Conservation (phyloP, 2,329 filamentous ascomycete species). For the Colletotrichum graminicola region DNA sequence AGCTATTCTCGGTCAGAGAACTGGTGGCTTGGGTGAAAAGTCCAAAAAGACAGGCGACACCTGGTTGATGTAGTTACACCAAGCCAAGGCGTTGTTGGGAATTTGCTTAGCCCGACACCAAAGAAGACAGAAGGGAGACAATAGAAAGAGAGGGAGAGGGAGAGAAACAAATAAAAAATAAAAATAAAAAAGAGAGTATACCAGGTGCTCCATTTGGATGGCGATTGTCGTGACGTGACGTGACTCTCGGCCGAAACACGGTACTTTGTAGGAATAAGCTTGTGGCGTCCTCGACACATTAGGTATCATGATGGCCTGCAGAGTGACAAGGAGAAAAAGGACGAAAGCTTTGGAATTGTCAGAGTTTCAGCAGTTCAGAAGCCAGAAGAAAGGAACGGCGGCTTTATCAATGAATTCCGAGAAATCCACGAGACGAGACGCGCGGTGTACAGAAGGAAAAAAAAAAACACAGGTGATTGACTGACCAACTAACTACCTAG, state of each 20-base stretch:
- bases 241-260: constrained; percentile 11
- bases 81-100: background rate
- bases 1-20: background rate
- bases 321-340: background rate
- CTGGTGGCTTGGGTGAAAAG: background rate
- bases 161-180: too few relatives aligned
- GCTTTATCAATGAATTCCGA: background rate
- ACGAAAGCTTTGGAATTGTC: background rate
- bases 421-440: background rate
- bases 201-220: background rate
- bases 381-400: too few relatives aligned
- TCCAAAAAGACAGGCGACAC: background rate
- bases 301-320: background rate
- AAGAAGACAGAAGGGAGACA: background rate
- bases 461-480: background rate
- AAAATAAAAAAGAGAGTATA: background rate
- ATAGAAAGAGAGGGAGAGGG: background rate
- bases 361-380: too few relatives aligned
- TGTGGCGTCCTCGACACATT: background rate
- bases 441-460: background rate
- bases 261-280: background rate
- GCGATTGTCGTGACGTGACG: background rate
- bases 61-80: background rate
- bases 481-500: too few relatives aligned
- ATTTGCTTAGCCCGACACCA: background rate